phyloP scores from a whole-genome alignment of 2,329 filamentous ascomycete genomes.

The Fusarium metavorans region DNA sequence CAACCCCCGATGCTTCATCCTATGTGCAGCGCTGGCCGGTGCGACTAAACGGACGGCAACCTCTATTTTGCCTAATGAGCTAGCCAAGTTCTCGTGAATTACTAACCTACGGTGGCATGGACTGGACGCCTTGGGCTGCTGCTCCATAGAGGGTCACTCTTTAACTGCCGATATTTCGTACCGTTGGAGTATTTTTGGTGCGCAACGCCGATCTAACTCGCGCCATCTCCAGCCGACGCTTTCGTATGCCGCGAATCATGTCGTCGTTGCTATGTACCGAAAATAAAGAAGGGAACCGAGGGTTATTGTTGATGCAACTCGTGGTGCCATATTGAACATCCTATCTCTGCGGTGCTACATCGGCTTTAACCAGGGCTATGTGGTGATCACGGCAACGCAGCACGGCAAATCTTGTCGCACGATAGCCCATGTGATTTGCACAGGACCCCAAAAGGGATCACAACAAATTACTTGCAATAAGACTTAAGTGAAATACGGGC shows the following conservation, averaged over 20 bases:
- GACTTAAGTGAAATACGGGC: neutral
- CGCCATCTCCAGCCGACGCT: neutral
- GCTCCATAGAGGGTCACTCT: neutral
- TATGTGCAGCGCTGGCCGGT: no score
- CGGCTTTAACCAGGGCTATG: neutral
- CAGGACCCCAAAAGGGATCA: neutral
- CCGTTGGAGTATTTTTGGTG: neutral
- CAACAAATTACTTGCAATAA: neutral
- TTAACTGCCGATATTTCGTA: neutral
- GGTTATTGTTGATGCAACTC: neutral
- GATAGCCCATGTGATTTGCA: neutral
- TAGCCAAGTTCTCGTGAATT: neutral
- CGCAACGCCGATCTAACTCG: neutral
- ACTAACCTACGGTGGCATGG: neutral
- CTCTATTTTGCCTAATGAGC: neutral
- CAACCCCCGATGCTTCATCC: no score
- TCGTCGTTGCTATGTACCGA: neutral
- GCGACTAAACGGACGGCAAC: neutral
- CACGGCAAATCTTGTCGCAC: neutral
- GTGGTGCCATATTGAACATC: neutral
- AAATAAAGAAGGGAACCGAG: neutral
- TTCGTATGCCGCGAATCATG: neutral
- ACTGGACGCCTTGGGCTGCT: neutral
- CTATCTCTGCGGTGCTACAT: neutral
- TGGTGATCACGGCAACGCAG: neutral